phyloP scores from a whole-genome alignment of 2,329 filamentous ascomycete species.

The Diaporthe citrichinensis region DNA sequence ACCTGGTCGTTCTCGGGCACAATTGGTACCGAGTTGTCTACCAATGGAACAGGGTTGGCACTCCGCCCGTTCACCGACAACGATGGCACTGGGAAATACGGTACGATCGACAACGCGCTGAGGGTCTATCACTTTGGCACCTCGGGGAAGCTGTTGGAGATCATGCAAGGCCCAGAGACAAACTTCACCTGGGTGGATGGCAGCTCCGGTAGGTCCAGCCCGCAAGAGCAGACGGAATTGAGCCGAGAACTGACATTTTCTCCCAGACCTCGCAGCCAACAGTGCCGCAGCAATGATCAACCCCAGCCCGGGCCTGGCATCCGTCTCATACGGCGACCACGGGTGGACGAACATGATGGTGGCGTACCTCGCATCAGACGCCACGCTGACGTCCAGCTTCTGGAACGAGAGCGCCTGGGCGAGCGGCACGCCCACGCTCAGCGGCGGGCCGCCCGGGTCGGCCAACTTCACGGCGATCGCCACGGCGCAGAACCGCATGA shows the following conservation, averaged over 20 bases:
- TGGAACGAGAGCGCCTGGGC: slow-evolving; percentile 12
- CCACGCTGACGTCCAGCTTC: slow-evolving; percentile 1
- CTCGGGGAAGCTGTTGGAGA: slow-evolving; percentile 12
- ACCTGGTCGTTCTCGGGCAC: slow-evolving; percentile 17
- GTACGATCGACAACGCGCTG: neutral
- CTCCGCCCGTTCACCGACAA: slow-evolving; percentile 16
- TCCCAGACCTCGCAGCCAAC: neutral
- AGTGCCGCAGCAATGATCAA: slow-evolving; percentile 1
- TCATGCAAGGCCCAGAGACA: slow-evolving; percentile 17
- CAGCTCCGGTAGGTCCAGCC: neutral
- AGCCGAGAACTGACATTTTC: neutral
- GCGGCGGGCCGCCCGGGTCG: neutral
- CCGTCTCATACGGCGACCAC: slow-evolving; percentile 26
- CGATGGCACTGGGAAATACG: neutral
- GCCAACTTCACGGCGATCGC: slow-evolving; percentile 2
- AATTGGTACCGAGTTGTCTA: neutral
- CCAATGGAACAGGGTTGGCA: slow-evolving; percentile 26
- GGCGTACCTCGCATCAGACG: slow-evolving; percentile 21
- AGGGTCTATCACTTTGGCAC: slow-evolving; percentile 17
- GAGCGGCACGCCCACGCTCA: neutral
- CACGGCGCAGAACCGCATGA: slow-evolving; percentile 20
- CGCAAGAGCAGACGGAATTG: too few relatives aligned
- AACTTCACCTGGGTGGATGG: slow-evolving; percentile 28
- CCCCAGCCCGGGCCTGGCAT: slow-evolving; percentile 27
- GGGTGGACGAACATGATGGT: slow-evolving; percentile 31